Percentiles rank a stretch among this genome's conserved stretches.
Conservation (phyloP, 169 alveolate genomes). For the Amoebophrya sp. region DNA sequence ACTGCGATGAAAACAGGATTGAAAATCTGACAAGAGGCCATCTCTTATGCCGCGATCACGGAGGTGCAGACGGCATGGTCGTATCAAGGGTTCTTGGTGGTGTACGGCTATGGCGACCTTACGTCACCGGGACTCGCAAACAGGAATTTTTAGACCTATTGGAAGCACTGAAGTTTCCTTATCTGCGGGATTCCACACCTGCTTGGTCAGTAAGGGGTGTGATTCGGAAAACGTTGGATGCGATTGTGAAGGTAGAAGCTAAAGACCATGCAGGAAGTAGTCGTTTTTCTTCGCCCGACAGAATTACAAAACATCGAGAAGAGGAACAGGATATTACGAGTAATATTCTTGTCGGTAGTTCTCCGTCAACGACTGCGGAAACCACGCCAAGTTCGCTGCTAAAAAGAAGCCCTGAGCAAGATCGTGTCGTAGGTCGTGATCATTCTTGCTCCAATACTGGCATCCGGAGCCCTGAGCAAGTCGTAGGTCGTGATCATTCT, state of each 20-base stretch:
- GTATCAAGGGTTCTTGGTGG: background rate
- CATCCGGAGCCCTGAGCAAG: too few species aligned
- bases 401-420: background rate
- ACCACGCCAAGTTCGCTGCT: too few species aligned
- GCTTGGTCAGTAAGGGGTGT: conserved; percentile 32
- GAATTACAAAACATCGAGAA: background rate
- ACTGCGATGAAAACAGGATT: conserved; percentile 28
- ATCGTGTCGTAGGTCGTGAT: background rate
- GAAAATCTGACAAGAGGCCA: conserved; percentile 24
- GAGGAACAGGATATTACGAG: background rate
- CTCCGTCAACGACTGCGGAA: too few species aligned
- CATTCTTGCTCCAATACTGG: too few species aligned
- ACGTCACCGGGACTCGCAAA: background rate
- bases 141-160: background rate
- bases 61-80: background rate
- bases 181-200: background rate
- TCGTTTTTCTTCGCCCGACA: too few species aligned
- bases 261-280: too few species aligned
- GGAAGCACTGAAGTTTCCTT: background rate
- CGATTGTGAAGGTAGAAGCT: background rate
- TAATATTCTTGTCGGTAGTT: too few species aligned
- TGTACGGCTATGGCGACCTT: background rate
- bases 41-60: background rate
- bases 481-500: too few species aligned
- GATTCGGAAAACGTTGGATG: conserved; percentile 23